phyloP scores from a whole-genome alignment of 1,139 yeast genomes.

The Hyphopichia khmerensis region DNA sequence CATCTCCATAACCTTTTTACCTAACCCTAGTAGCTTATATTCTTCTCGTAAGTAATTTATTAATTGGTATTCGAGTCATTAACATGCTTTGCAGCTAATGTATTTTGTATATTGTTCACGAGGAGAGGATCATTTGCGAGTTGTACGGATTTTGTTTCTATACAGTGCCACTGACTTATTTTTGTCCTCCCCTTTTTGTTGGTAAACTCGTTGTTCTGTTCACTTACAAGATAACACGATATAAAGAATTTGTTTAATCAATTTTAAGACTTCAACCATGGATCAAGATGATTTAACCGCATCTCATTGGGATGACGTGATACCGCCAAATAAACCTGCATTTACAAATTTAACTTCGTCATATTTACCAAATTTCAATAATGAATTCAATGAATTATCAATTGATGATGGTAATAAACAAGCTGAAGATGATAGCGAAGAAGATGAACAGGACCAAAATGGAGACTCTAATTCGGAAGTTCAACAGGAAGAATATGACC shows the following conservation, averaged over 20 bases:
- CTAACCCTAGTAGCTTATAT: too few species aligned
- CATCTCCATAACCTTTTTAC: too few species aligned
- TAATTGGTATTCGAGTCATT: too few species aligned
- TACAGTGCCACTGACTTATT: too few species aligned
- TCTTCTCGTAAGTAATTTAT: too few species aligned
- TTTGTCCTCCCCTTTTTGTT: background rate
- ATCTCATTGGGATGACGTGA: slow-evolving; percentile 39
- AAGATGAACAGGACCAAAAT: slow-evolving; percentile 8
- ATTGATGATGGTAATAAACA: slow-evolving; percentile 18
- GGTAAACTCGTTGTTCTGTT: background rate
- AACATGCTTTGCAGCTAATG: too few species aligned
- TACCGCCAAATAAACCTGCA: slow-evolving; percentile 18
- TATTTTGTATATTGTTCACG: too few species aligned
- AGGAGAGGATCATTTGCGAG: too few species aligned
- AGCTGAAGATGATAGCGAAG: slow-evolving; percentile 19
- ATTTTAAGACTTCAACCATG: slow-evolving; percentile 13
- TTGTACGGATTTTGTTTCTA: too few species aligned
- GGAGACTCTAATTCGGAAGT: slow-evolving; percentile 4
- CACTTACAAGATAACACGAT: background rate
- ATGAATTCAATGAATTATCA: slow-evolving; percentile 26
- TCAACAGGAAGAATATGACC: slow-evolving; percentile 13
- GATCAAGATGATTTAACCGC: slow-evolving; percentile 36
- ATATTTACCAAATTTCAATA: slow-evolving; percentile 17
- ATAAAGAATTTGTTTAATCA: background rate
- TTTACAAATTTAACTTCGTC: slow-evolving; percentile 11